phyloP scores from a whole-genome alignment of 148 eudicot genomes.

The Cornus controversa region DNA sequence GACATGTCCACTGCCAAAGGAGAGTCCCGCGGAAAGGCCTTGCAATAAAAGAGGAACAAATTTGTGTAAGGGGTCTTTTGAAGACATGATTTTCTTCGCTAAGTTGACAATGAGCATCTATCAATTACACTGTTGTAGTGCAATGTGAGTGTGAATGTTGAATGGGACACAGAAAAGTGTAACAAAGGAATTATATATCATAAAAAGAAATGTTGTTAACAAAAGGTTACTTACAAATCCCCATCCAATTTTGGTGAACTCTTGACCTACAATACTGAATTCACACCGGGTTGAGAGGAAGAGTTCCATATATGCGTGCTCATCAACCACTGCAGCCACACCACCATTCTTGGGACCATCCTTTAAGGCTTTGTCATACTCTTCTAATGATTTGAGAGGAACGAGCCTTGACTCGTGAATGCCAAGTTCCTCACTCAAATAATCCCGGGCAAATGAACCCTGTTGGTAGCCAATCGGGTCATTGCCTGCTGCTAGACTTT shows the following conservation, averaged over 20 bases:
- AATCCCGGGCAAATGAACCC: constrained; percentile 58
- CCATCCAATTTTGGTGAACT: constrained; percentile 75
- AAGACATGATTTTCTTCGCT: no score
- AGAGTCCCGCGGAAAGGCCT: constrained; percentile 80
- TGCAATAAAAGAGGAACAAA: constrained; percentile 1
- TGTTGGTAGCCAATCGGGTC: constrained; percentile 66
- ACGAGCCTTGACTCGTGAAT: constrained; percentile 49
- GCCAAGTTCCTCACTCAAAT: constrained; percentile 44
- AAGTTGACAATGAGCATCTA: no score
- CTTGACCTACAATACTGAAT: constrained; percentile 61
- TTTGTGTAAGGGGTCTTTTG: no score
- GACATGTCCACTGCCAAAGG: constrained; percentile 71
- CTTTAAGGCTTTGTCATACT: constrained; percentile 39
- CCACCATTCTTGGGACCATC: constrained; percentile 68
- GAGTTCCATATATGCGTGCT: constrained; percentile 58
- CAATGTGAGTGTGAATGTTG: no score
- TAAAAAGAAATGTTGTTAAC: no score
- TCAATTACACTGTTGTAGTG: no score
- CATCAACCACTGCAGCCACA: constrained; percentile 68
- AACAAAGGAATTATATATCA: no score
- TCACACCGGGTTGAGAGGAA: constrained; percentile 74
- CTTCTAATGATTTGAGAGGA: constrained; percentile 51
- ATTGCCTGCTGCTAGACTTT: constrained; percentile 35
- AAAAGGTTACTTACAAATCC: constrained; percentile 63
- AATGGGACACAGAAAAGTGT: no score